phyloP scores from a whole-genome alignment of 2,329 filamentous ascomycete genomes.

The Diplodia sapinea region DNA sequence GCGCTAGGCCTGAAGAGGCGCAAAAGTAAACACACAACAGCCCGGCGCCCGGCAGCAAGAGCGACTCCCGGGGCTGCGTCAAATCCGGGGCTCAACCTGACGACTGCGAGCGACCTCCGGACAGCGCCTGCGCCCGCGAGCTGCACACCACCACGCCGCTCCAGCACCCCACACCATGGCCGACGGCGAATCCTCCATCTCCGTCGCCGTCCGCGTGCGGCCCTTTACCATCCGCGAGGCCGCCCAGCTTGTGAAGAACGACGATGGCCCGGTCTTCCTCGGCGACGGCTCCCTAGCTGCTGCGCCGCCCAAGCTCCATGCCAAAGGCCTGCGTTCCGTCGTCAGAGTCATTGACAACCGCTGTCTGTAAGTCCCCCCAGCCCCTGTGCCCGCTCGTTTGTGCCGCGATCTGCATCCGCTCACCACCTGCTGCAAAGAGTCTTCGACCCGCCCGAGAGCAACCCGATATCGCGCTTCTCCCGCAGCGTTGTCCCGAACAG shows the following conservation, averaged over 20 bases:
- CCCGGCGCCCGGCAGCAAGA: neutral
- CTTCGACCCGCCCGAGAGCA: constrained; percentile 96
- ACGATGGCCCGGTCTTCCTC: constrained; percentile 90
- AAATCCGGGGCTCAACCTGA: constrained; percentile 15
- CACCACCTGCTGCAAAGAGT: constrained; percentile 63
- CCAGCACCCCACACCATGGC: constrained; percentile 27
- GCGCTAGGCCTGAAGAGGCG: neutral
- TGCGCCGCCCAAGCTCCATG: constrained; percentile 80
- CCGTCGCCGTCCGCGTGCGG: constrained; percentile 64
- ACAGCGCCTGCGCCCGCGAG: constrained; percentile 18
- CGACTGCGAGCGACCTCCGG: constrained; percentile 21
- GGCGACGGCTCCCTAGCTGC: constrained; percentile 95
- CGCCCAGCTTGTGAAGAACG: constrained; percentile 79
- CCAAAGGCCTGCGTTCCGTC: constrained; percentile 86
- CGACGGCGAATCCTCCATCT: constrained; percentile 57
- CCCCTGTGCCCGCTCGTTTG: constrained; percentile 20
- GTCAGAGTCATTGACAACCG: constrained; percentile 97
- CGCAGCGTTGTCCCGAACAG: constrained; percentile 77
- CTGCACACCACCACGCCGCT: constrained; percentile 26
- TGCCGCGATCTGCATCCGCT: constrained; percentile 37
- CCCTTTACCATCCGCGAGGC: constrained; percentile 87
- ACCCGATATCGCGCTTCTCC: constrained; percentile 85
- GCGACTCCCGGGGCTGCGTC: constrained; percentile 10
- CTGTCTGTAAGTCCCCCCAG: constrained; percentile 71
- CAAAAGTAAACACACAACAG: constrained; percentile 13